phyloP scores from a whole-genome alignment of 139 green algal species.

The Volvox africanus region DNA sequence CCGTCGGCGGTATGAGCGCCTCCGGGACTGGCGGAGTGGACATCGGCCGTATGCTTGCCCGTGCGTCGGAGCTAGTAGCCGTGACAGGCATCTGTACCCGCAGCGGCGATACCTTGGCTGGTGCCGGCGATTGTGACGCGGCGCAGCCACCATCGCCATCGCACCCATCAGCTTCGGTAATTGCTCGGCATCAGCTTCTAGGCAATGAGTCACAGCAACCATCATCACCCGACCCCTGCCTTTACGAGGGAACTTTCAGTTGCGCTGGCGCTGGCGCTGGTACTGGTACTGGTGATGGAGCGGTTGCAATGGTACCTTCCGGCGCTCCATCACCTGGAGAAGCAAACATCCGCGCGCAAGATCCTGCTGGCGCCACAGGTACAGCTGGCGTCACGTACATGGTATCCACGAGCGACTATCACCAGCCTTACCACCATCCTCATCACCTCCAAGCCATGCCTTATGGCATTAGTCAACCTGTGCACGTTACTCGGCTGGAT shows the following conservation, averaged over 20 bases:
- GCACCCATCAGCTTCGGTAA: no score
- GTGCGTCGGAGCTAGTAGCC: conserved; percentile 19
- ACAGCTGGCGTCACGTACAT: neutral
- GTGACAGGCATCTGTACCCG: neutral
- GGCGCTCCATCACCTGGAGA: no score
- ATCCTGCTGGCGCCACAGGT: no score
- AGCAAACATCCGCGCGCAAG: no score
- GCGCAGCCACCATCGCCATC: neutral
- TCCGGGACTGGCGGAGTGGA: neutral
- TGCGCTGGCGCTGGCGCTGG: no score
- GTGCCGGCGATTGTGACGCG: neutral
- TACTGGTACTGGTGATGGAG: no score
- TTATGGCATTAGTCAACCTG: neutral
- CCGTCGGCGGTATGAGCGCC: neutral
- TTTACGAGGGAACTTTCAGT: no score
- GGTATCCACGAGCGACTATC: neutral
- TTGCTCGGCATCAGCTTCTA: no score
- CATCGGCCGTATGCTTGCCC: conserved; percentile 17
- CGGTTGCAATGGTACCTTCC: no score
- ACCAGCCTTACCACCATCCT: neutral
- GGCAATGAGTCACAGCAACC: no score
- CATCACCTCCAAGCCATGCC: neutral
- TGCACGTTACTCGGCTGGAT: neutral
- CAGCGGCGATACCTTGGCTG: neutral
- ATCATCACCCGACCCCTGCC: no score